Evolutionary conservation across 352 stramenopile genomes (phyloP), one percentile per base, ranked within the genome.

Genomic region (Phytophthora pistaciae): DNA sequence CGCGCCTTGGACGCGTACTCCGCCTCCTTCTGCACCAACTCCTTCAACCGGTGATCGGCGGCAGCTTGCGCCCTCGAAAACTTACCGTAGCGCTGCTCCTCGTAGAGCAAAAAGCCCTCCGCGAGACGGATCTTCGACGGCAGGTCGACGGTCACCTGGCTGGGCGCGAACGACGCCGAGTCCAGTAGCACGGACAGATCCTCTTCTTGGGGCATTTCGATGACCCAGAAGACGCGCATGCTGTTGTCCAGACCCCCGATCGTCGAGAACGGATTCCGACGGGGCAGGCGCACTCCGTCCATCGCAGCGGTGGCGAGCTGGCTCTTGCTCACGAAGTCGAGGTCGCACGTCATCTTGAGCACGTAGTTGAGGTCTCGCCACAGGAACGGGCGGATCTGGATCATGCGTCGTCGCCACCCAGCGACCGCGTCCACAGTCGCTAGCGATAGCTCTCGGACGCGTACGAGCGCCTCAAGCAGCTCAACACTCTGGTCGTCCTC

Each of bases 251-350:
- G 72, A 0, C 85, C 87, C 27, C 85, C 85, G 42, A 92, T 81
- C 2, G 85, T 95, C 31, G 77, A 86, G 50, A 95, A 92, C 16
- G 87, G 87, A 44, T 95, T 93, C 14, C 84, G 81, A 48, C 85
- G 80, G 62, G 58, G 36, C 4, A 95, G 52, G 2, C 84, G 80
- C 14, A 88, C 56, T 5, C 84, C 85, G 56, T 88, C 85, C 74
- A 95, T 82, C 23, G 85, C 83, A 1, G 65, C 64, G 4, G 75
- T 82, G 16, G 79, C 77, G 1, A 87, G 46, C 21, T 86, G 82
- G 52, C 85, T 94, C 57, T 90, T 88, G 60, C 75, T 90, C n/a
- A 94, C 61, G 48, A 95, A 94, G 48, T 95, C 88, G 1, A 88
- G 36, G 53, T 95, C 88, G 49, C 75, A 79, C 7, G 74, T 74